Base-by-base conservation (phyloP, 352 stramenopile species). In the Thraustochytrium striatum region DNA sequence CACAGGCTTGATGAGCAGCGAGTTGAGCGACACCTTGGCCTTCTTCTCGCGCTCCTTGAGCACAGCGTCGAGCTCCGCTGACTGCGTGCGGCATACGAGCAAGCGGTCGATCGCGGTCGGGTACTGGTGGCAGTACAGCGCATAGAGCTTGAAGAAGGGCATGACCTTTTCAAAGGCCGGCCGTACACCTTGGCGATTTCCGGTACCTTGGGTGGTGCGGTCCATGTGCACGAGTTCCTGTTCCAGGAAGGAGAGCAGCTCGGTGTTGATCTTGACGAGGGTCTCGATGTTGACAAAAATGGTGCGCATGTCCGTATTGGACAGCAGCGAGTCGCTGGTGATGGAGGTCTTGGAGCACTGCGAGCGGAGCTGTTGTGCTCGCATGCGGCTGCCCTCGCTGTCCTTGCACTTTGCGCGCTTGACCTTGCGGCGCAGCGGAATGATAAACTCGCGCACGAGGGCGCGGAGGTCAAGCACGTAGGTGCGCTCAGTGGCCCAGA, bases 81-180 rank as follows among this genome's bases (percentile, higher is more conserved):
- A 58, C 58, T 82, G 28, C 28, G 9, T 61, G 25, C 55, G 30
- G 1, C 43, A 8, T 13, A 72, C 30, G 39, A 82, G 68, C 19
- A 82, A 16, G 19, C 43, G 33, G 38, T 83, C 68, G 33, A 82
- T 61, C 25, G 69, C 78, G 11, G 25, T 13, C 36, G 41, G 50
- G 38, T 82, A 82, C 52, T 73, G 72, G 33, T 82, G 78, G 55
- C 78, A 82, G 57, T 82, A 82, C 16, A 72, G 33, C 28, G 78
- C 38, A 39, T 82, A 82, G 13, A 82, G 52, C 55, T 81, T 82
- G 57, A 82, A 83, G 25, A 82, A 82, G 2, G 78, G 78, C 44
- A 82, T 72, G 35, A 82, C 53, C 19, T 43, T 21, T 47, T 80
- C 25, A 5, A 78, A 58, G 19, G 62, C 41, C 0, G 69, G 70